Evolutionary conservation across 768 basidiomycete species (phyloP).

Genomic region (Gloeopeniophorella convolvens): DNA sequence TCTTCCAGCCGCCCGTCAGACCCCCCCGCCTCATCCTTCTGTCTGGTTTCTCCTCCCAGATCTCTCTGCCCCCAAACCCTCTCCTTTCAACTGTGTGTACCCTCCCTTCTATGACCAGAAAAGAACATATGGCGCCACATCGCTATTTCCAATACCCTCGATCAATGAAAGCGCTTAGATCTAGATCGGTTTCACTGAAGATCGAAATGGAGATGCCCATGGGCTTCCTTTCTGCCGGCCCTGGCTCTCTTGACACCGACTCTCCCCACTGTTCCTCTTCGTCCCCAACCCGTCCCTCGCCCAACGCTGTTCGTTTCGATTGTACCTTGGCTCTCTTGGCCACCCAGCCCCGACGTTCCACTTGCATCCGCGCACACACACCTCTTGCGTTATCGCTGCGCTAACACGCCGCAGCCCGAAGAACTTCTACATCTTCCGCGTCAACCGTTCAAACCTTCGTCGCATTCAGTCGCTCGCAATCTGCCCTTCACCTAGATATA

Average conservation of each 20-base stretch:
- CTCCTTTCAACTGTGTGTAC: constrained; percentile 1
- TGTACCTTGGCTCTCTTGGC: no score
- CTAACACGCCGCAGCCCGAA: constrained; percentile 1
- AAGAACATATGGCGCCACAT: neutral
- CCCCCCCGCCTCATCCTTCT: neutral
- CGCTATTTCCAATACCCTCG: constrained; percentile 6
- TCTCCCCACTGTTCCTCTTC: no score
- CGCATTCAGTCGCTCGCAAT: constrained; percentile 2
- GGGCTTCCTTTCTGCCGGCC: no score
- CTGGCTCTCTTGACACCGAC: no score
- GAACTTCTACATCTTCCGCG: neutral
- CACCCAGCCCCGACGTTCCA: no score
- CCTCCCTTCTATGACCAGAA: constrained; percentile 2
- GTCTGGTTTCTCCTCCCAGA: constrained; percentile 1
- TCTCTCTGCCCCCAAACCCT: neutral
- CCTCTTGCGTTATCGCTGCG: no score
- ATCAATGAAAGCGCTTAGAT: no score
- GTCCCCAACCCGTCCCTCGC: no score
- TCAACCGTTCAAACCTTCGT: neutral
- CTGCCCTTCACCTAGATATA: neutral
- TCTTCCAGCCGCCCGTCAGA: neutral
- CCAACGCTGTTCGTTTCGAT: no score
- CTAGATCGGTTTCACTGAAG: no score
- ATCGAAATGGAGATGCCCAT: constrained; percentile 13
- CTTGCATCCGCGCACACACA: no score